A percentile compares a stretch with the other conserved stretches of the same genome.
phyloP scores from a whole-genome alignment of 768 basidiomycete genomes.

The Serendipita vermifera region DNA sequence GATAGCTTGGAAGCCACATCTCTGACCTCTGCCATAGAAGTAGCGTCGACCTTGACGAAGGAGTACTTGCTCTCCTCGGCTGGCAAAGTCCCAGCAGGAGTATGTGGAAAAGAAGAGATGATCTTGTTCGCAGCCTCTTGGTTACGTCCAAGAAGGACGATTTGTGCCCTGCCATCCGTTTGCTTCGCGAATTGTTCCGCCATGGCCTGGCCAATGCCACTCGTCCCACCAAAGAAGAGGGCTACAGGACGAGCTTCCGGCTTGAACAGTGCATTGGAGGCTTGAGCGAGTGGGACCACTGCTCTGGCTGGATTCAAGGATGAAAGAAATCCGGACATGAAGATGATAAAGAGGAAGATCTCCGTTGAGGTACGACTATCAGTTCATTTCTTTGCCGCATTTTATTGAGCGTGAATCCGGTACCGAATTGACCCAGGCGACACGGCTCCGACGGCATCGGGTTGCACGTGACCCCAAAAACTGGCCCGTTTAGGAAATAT shows the following conservation, averaged over 20 bases:
- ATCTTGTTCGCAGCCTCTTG: constrained; percentile 14
- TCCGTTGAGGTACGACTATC: too few relatives aligned
- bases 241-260: constrained; percentile 21
- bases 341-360: too few relatives aligned
- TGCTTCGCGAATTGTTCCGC: constrained; percentile 17
- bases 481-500: too few relatives aligned
- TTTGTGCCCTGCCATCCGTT: constrained; percentile 15
- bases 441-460: too few relatives aligned
- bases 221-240: constrained; percentile 26
- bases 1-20: constrained; percentile 21
- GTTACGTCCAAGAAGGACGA: constrained; percentile 17
- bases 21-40: constrained; percentile 38
- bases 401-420: too few relatives aligned
- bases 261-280: constrained; percentile 21
- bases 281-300: too few relatives aligned
- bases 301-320: too few relatives aligned
- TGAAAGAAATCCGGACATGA: too few relatives aligned
- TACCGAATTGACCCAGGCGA: too few relatives aligned
- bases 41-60: constrained; percentile 41
- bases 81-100: constrained; percentile 12
- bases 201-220: constrained; percentile 32
- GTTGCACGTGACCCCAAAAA: too few relatives aligned
- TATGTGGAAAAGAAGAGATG: constrained; percentile 14
- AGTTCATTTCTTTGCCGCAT: too few relatives aligned
- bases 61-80: constrained; percentile 24